Evolutionary conservation across 352 stramenopile species (phyloP).

Genomic region (Phytopythium oedochilum): DNA sequence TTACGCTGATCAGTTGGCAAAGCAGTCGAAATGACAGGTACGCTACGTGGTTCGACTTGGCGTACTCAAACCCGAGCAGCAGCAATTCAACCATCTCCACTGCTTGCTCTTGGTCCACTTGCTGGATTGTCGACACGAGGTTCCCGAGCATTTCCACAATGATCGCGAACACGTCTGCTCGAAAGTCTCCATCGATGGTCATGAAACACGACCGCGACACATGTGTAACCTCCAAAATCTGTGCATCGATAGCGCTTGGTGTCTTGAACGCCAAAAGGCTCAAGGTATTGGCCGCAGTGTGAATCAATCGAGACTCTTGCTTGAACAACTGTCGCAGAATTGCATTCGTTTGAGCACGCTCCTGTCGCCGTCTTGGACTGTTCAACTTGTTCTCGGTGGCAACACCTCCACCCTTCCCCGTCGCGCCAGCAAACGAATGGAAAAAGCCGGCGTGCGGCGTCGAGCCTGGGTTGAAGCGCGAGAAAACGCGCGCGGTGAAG

Average conservation of each 20-base stretch:
- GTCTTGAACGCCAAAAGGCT: conserved; percentile 53
- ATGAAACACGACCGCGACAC: conserved; percentile 40
- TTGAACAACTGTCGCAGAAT: conserved; percentile 52
- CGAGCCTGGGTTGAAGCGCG: conserved; percentile 43
- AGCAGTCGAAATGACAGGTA: conserved; percentile 70
- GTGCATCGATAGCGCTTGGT: conserved; percentile 26
- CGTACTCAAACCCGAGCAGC: conserved; percentile 51
- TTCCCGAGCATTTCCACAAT: conserved; percentile 69
- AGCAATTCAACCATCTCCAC: conserved; percentile 39
- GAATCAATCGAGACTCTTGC: conserved; percentile 54
- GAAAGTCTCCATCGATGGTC: conserved; percentile 63
- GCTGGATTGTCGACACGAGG: conserved; percentile 21
- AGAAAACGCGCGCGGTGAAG: conserved; percentile 76
- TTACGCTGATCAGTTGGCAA: conserved; percentile 54
- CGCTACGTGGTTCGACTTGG: conserved; percentile 45
- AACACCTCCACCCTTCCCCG: not conserved
- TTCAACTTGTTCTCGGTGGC: not conserved
- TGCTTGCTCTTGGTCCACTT: conserved; percentile 5
- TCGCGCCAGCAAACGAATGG: conserved; percentile 39
- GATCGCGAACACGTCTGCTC: conserved; percentile 50
- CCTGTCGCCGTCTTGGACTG: conserved; percentile 15
- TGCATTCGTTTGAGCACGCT: conserved; percentile 26
- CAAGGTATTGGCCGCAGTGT: conserved; percentile 48
- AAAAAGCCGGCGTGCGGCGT: conserved; percentile 53
- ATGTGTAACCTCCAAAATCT: conserved; percentile 31